phyloP scores from a whole-genome alignment of 257 asterid genomes.

The Vinca minor region DNA sequence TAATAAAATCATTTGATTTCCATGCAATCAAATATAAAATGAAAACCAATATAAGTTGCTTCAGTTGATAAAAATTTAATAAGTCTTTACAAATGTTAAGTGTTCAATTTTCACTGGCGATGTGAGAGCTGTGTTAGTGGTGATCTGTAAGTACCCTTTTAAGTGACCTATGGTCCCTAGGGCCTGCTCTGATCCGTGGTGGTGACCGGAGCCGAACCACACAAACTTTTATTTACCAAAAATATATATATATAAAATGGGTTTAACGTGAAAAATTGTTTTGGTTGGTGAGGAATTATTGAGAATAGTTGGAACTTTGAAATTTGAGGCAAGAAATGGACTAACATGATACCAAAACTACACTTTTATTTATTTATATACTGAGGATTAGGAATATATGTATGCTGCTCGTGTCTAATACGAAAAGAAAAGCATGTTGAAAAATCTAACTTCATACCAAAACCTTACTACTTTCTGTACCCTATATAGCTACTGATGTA shows the following conservation, averaged over 20 bases:
- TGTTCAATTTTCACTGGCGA: too few relatives aligned
- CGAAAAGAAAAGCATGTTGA: not conserved
- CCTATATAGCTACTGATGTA: too few relatives aligned
- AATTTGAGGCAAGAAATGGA: slow-evolving; percentile 24
- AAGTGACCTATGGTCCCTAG: too few relatives aligned
- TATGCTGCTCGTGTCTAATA: not conserved
- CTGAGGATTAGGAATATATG: slow-evolving; percentile 8
- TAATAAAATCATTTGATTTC: not conserved
- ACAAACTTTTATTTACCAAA: too few relatives aligned
- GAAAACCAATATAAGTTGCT: too few relatives aligned
- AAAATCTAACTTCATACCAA: not conserved
- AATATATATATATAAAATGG: too few relatives aligned
- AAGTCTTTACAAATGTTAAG: too few relatives aligned
- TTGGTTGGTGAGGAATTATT: slow-evolving; percentile 35
- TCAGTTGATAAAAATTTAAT: too few relatives aligned
- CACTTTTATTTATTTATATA: slow-evolving; percentile 1
- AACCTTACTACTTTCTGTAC: not conserved
- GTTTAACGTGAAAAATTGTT: slow-evolving; percentile 12
- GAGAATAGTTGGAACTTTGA: slow-evolving; percentile 21
- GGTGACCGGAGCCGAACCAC: too few relatives aligned
- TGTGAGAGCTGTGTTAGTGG: too few relatives aligned
- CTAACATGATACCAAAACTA: not conserved
- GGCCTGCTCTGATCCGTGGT: too few relatives aligned
- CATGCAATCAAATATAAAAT: not conserved
- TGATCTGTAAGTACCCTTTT: too few relatives aligned